phyloP scores from a whole-genome alignment of 176 grass and related monocot species.

The Oryza officinalis region DNA sequence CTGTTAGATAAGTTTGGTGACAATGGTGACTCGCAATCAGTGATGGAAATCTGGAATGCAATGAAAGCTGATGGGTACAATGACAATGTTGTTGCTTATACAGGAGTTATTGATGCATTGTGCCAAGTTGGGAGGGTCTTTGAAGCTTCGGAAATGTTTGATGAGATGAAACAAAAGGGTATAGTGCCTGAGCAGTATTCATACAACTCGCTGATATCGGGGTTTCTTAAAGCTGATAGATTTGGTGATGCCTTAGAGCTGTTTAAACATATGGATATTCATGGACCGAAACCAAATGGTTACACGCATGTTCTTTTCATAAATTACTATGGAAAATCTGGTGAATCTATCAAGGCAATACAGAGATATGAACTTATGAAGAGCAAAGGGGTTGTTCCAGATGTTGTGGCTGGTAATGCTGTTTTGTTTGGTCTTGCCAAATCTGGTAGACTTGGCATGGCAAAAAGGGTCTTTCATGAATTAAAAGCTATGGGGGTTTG shows the following conservation, averaged over 20 bases:
- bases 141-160: slow-evolving; percentile 63
- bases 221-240: slow-evolving; percentile 69
- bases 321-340: slow-evolving; percentile 83
- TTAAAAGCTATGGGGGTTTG: slow-evolving; percentile 64
- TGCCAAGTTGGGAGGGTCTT: slow-evolving; percentile 73
- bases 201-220: slow-evolving; percentile 83
- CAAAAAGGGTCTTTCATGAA: slow-evolving; percentile 82
- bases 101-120: slow-evolving; percentile 60
- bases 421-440: slow-evolving; percentile 81
- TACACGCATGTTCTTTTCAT: slow-evolving; percentile 92
- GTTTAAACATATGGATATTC: slow-evolving; percentile 71
- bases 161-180: slow-evolving; percentile 68
- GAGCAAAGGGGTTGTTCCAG: slow-evolving; percentile 69
- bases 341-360: slow-evolving; percentile 67
- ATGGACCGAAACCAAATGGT: slow-evolving; percentile 71
- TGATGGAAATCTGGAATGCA: slow-evolving; percentile 65
- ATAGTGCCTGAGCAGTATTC: slow-evolving; percentile 71
- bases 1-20: slow-evolving; percentile 85
- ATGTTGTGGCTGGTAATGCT: slow-evolving; percentile 84
- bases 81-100: slow-evolving; percentile 73
- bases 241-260: slow-evolving; percentile 54
- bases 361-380: slow-evolving; percentile 80
- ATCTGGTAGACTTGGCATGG: slow-evolving; percentile 70
- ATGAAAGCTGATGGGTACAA: slow-evolving; percentile 80
- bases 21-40: slow-evolving; percentile 57